Conservation (phyloP, 345 rosid species). For the Combretum micranthum region DNA sequence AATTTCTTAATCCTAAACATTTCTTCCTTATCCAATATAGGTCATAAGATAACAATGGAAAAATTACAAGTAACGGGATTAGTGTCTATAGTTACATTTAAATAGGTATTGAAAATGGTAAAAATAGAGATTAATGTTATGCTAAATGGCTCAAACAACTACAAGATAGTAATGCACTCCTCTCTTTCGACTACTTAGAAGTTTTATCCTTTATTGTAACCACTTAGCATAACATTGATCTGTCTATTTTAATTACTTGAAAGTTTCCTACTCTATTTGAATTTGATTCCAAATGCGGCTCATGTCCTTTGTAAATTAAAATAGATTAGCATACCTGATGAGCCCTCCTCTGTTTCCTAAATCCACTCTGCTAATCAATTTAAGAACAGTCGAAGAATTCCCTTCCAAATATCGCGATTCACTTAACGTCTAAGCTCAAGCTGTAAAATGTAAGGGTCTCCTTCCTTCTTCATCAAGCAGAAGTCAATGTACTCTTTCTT, state of each 20-base stretch:
- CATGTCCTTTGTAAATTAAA: no score
- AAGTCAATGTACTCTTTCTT: constrained; percentile 22
- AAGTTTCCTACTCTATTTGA: not conserved
- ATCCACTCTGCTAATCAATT: constrained; percentile 34
- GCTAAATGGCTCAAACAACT: no score
- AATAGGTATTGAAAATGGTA: no score
- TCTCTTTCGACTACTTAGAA: no score
- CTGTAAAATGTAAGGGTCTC: constrained; percentile 39
- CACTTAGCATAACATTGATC: no score
- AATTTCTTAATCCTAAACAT: not conserved
- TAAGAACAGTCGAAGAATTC: constrained; percentile 25
- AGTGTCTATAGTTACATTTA: no score
- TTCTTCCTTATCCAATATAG: no score
- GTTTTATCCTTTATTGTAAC: no score
- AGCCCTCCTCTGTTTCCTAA: constrained; percentile 22
- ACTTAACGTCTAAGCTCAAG: constrained; percentile 40
- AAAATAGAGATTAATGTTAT: no score
- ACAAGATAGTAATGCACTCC: no score
- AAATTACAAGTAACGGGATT: no score
- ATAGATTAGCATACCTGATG: constrained; percentile 30
- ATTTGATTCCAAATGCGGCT: not conserved
- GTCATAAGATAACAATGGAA: no score
- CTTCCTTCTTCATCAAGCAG: constrained; percentile 33
- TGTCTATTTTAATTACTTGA: not conserved
- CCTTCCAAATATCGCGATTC: constrained; percentile 27